Evolutionary conservation across 2,329 filamentous ascomycete genomes (phyloP).

Genomic region (Alternaria triticina): DNA sequence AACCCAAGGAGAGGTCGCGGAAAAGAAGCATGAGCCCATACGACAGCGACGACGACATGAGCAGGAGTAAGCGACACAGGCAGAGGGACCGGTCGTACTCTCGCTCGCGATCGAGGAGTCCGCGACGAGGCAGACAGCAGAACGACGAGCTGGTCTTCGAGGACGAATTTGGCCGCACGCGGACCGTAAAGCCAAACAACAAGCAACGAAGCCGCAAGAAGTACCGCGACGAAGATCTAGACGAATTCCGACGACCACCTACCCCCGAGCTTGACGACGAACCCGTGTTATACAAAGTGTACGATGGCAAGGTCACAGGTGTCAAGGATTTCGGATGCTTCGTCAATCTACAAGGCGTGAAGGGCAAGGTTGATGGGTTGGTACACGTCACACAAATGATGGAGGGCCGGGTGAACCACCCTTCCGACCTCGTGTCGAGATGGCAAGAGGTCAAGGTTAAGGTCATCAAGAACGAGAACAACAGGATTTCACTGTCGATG

Average conservation of each 20-base stretch:
- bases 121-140: constrained; percentile 51
- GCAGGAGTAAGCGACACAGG: constrained; percentile 52
- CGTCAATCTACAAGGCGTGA: constrained; percentile 86
- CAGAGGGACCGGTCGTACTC: constrained; percentile 59
- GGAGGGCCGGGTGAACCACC: constrained; percentile 87
- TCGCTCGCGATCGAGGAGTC: constrained; percentile 59
- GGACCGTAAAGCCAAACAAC: constrained; percentile 50
- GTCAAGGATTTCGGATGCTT: constrained; percentile 97
- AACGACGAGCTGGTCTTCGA: constrained; percentile 62
- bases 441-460: constrained; percentile 93
- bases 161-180: constrained; percentile 64
- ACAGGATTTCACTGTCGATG: constrained; percentile 88
- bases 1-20: constrained; percentile 56
- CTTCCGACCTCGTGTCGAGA: constrained; percentile 80
- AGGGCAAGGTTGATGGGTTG: constrained; percentile 87
- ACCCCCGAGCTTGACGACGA: constrained; percentile 79
- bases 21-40: constrained; percentile 68
- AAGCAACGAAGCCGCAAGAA: constrained; percentile 49
- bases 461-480: constrained; percentile 83
- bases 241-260: constrained; percentile 70
- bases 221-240: constrained; percentile 54
- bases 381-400: constrained; percentile 92
- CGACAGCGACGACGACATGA: constrained; percentile 52
- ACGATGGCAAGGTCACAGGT: constrained; percentile 86
- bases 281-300: constrained; percentile 84